Base-by-base conservation (phyloP, 2,329 filamentous ascomycete genomes). In the Daldinia sp. region DNA sequence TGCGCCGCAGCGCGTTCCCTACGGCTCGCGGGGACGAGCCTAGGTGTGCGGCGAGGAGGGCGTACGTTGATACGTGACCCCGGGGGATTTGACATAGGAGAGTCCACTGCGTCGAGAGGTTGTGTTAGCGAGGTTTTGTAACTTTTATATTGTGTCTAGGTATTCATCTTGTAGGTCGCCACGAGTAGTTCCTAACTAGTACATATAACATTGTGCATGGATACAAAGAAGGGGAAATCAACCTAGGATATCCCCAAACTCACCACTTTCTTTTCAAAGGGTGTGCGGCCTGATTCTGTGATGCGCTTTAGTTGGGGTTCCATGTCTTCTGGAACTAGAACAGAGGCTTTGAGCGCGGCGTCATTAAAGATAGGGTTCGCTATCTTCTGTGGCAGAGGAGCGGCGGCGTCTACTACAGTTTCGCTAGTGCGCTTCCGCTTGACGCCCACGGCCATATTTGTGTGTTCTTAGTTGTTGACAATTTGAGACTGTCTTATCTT, bases 11-110 rank as follows among this genome's bases (percentile, higher is more conserved):
- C 1, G 77, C 72, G 50, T 81, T 79, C n/a, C 81, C 75, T 0
- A 79, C 75, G 5, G 83, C 76, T 5, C 83, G 77, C 12, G 80
- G 79, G 33, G 79, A 81, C 28, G 81, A 80, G 23, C 72, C 79
- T 54, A 81, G 80, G 15, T 81, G 78, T 6, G 80, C 84, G 0
- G 93, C 89, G 60, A 97, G 83, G 1, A 90, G 84, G 2, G 87
- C 90, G 80, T 97, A 97, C 0, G 93, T 95, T 0, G 92, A 93
- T 75, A 94, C 91, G 60, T 84, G 84, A 35, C 93, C 93, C 15
- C 81, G 79, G 0, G 94, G 94, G 67, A 97, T 92, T 76, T 93
- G 92, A 76, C 91, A 90, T 2, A 97, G 87, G 4, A 91, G 85
- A 1, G 85, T 81, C 82, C 93, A 95, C 65, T 68, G 18, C 15